Conservation (phyloP, 2,329 filamentous ascomycete species). For the Sporothrix dimorphospora region DNA sequence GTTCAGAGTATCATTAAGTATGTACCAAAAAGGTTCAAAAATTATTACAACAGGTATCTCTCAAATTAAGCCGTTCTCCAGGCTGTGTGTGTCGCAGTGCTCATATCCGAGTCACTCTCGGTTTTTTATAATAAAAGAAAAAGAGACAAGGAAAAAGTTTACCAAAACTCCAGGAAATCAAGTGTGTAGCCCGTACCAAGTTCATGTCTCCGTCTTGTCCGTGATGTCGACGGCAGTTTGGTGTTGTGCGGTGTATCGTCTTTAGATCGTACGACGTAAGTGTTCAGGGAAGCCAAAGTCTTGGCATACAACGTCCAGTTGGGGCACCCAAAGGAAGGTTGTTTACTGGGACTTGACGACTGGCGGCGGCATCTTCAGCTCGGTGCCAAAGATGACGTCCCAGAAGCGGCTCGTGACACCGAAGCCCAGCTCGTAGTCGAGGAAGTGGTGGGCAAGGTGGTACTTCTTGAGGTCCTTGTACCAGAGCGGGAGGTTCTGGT, state of each 20-base stretch:
- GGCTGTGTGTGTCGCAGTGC: conserved; percentile 8
- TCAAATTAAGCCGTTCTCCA: conserved; percentile 23
- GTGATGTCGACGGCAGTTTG: neutral
- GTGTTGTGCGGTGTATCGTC: neutral
- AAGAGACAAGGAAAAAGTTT: neutral
- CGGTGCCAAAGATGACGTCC: conserved; percentile 90
- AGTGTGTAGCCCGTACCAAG: neutral
- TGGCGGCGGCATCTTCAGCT: conserved; percentile 54
- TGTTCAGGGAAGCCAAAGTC: neutral
- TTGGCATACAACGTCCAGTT: neutral
- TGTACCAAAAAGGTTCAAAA: conserved; percentile 8
- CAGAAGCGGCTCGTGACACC: conserved; percentile 96
- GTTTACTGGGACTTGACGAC: conserved; percentile 44
- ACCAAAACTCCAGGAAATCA: conserved; percentile 6
- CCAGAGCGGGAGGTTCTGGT: conserved; percentile 86
- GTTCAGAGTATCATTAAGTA: conserved; percentile 6
- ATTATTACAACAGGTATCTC: conserved; percentile 27
- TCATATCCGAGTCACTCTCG: conserved; percentile 16
- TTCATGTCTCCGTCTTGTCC: neutral
- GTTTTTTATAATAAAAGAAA: conserved; percentile 13
- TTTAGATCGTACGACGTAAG: neutral
- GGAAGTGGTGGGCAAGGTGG: conserved; percentile 95
- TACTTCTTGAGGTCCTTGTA: conserved; percentile 96
- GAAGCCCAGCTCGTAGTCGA: conserved; percentile 96
- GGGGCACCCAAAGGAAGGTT: neutral